These are phyloP conservation scores for Pythium volutum DNA, from an alignment of 352 stramenopile genomes.

Conservation along the genomic window DNA sequence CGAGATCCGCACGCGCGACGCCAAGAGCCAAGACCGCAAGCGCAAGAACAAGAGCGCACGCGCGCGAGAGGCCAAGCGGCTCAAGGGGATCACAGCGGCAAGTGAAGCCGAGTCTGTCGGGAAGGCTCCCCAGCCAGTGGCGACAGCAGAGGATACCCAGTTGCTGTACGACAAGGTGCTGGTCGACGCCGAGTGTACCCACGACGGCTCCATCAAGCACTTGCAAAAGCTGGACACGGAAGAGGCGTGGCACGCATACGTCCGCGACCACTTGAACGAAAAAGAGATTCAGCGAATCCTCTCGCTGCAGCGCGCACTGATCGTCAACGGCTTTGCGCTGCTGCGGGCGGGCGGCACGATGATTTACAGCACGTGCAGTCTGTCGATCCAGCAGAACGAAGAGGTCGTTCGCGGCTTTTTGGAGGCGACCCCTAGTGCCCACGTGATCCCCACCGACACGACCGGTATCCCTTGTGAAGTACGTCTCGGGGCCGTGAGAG, in stretches of 20 bases:
- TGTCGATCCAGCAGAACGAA: conserved; percentile 93
- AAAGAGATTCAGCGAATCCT: conserved; percentile 56
- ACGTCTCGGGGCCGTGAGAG: neutral
- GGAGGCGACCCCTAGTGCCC: conserved; percentile 32
- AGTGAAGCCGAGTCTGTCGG: neutral
- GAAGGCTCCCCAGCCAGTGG: too few relatives aligned
- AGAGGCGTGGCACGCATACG: conserved; percentile 73
- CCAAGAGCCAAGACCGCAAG: conserved; percentile 67
- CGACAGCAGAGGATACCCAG: neutral
- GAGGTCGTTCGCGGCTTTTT: conserved; percentile 87
- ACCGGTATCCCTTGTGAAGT: conserved; percentile 51
- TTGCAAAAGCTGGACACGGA: conserved; percentile 64
- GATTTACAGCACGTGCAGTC: conserved; percentile 95
- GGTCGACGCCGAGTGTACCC: conserved; percentile 95
- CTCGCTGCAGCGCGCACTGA: conserved; percentile 54
- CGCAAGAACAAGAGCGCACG: conserved; percentile 91
- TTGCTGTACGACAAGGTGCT: conserved; percentile 92
- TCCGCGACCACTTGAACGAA: conserved; percentile 59
- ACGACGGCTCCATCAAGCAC: conserved; percentile 93
- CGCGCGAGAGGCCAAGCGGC: conserved; percentile 48
- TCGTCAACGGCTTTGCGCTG: conserved; percentile 84
- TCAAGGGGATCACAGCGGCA: conserved; percentile 13
- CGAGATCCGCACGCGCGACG: conserved; percentile 48
- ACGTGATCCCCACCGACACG: conserved; percentile 36
- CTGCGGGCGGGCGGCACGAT: conserved; percentile 86